Evolutionary conservation across 257 asterid genomes (phyloP), one percentile per base, ranked within the genome.

Genomic region (Haberlea rhodopensis): DNA sequence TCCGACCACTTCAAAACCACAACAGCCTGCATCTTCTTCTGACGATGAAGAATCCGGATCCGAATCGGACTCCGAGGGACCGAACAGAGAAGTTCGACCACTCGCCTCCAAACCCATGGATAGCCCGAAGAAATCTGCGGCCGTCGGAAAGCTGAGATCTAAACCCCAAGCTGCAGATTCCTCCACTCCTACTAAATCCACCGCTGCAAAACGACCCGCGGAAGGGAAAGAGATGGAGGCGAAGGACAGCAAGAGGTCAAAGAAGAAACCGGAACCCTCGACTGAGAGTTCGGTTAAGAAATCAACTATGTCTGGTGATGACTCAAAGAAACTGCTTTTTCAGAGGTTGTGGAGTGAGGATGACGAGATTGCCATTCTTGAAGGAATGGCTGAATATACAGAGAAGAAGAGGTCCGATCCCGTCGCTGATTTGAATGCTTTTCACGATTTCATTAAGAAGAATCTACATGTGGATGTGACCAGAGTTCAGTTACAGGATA

Each of bases 311-410:
- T 9, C 31, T 18, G 13, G 5, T 13, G 81, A 48, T 2, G 82
- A n/a, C n/a, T n/a, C n/a, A n/a, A n/a, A n/a, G n/a, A n/a, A n/a
- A n/a, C n/a, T n/a, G n/a, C n/a, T n/a, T 56, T 82, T 88, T 31
- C 88, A 76, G 74, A 81, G 92, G 64, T 48, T 89, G 21, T 86
- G 82, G 82, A 82, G 81, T 22, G 88, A 86, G 27, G 89, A 79
- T 0, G 96, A 89, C 20, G 96, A 86, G 60, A 77, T 86, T 18
- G 84, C 15, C 3, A 66, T 84, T 13, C 55, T 86, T 1, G 34
- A 79, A 51, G 95, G 95, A 6, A 73, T 89, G 76, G 52, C 74
- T 16, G 92, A 86, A 9, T 84, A 76, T 15, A 4, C 48, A 5
- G 18, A 54, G 1, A 62, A 73, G 67, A 81, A 76, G 34, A 80